A percentile compares a stretch with the other conserved stretches of the same genome.
phyloP scores from a whole-genome alignment of 805 yeast species.

The Metschnikowia colocasiae region DNA sequence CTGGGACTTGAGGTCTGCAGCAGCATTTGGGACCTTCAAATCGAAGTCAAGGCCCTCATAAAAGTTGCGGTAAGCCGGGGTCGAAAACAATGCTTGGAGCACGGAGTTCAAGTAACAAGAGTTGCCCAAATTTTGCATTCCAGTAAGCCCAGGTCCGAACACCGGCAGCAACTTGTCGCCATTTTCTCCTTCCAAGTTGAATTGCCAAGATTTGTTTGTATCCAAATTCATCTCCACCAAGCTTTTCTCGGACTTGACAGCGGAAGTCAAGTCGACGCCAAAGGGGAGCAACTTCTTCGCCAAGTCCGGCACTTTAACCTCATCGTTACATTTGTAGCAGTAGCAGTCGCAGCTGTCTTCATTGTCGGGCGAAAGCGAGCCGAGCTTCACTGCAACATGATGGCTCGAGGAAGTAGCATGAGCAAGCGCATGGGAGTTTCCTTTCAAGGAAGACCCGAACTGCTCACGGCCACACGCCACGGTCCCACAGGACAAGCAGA shows the following conservation, averaged over 20 bases:
- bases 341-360: slow-evolving; percentile 65
- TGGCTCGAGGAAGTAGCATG: slow-evolving; percentile 65
- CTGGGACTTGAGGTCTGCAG: slow-evolving; percentile 68
- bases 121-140: slow-evolving; percentile 86
- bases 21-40: slow-evolving; percentile 43
- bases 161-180: slow-evolving; percentile 65
- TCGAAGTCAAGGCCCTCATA: slow-evolving; percentile 36
- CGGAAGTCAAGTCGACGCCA: slow-evolving; percentile 59
- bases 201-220: slow-evolving; percentile 92
- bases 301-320: slow-evolving; percentile 67
- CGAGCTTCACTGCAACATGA: slow-evolving; percentile 84
- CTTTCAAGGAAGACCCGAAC: slow-evolving; percentile 84
- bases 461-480: slow-evolving; percentile 94
- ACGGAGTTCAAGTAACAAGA: slow-evolving; percentile 87
- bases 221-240: slow-evolving; percentile 87
- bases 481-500: slow-evolving; percentile 87
- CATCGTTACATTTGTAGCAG: slow-evolving; percentile 88
- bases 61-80: slow-evolving; percentile 34
- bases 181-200: slow-evolving; percentile 66
- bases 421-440: slow-evolving; percentile 82
- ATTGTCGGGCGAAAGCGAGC: slow-evolving; percentile 74
- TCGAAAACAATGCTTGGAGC: slow-evolving; percentile 62
- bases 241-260: slow-evolving; percentile 78
- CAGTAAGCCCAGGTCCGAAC: slow-evolving; percentile 76
- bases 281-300: slow-evolving; percentile 47